phyloP scores from a whole-genome alignment of 2,329 filamentous ascomycete genomes.

The Neonectria coccinea region DNA sequence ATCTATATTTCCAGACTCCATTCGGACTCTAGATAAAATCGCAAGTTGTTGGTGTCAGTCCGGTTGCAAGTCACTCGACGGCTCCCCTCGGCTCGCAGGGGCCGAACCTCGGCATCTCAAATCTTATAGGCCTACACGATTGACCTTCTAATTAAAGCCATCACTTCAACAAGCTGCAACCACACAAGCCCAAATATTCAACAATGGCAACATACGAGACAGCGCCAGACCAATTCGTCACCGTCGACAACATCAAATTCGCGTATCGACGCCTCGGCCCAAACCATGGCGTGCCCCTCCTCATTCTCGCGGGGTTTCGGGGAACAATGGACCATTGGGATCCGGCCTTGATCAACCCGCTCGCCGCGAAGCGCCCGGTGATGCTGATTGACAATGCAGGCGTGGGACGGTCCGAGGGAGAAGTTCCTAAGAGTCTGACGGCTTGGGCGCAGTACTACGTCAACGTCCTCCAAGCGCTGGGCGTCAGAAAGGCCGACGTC shows the following conservation, averaged over 20 bases:
- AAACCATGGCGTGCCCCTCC: slow-evolving; percentile 47
- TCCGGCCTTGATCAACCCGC: slow-evolving; percentile 57
- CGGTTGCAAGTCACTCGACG: background rate
- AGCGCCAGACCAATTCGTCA: slow-evolving; percentile 46
- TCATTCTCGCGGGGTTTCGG: slow-evolving; percentile 49
- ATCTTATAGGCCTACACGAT: background rate
- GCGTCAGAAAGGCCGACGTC: slow-evolving; percentile 56
- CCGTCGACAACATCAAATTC: slow-evolving; percentile 48
- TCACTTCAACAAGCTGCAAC: background rate
- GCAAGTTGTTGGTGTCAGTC: no score
- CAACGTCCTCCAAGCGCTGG: slow-evolving; percentile 52
- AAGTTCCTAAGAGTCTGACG: slow-evolving; percentile 50
- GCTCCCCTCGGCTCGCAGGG: background rate
- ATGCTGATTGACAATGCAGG: slow-evolving; percentile 62
- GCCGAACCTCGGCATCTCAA: slow-evolving; percentile 9
- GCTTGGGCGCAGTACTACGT: slow-evolving; percentile 51
- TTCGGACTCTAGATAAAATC: no score
- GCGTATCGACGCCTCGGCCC: slow-evolving; percentile 49
- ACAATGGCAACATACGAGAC: slow-evolving; percentile 48
- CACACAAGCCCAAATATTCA: background rate
- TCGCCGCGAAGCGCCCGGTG: slow-evolving; percentile 56
- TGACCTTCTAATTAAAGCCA: background rate
- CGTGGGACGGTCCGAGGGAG: slow-evolving; percentile 58
- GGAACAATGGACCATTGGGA: slow-evolving; percentile 57
- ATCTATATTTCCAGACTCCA: no score